Evolutionary conservation across 2,329 filamentous ascomycete genomes (phyloP).

Genomic region (Beauveria pseudobassiana): DNA sequence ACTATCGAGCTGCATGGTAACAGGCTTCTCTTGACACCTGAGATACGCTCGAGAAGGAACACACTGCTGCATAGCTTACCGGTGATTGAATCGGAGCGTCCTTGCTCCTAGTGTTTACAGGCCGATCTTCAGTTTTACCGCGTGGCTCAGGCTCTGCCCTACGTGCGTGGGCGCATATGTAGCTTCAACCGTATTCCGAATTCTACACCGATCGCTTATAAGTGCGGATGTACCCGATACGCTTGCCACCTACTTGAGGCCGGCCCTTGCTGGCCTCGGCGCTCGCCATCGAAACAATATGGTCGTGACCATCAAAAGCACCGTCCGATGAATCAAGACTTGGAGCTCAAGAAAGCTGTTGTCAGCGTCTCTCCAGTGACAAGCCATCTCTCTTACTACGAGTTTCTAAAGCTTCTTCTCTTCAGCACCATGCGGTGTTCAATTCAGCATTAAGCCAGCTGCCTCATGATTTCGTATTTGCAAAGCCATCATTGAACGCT

Average conservation of each 20-base stretch:
- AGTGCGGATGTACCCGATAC: too few relatives aligned
- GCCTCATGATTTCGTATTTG: too few relatives aligned
- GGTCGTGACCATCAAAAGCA: not conserved
- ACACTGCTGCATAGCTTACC: not conserved
- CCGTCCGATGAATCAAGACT: not conserved
- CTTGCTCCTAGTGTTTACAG: not conserved
- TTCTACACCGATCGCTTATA: not conserved
- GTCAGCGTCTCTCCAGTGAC: too few relatives aligned
- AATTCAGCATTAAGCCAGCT: too few relatives aligned
- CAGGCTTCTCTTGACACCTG: not conserved
- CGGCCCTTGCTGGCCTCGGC: not conserved
- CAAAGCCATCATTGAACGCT: not conserved
- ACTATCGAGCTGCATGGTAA: not conserved
- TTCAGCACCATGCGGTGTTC: too few relatives aligned
- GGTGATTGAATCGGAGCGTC: not conserved
- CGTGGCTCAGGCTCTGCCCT: not conserved
- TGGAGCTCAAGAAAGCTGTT: not conserved
- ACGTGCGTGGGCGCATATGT: not conserved
- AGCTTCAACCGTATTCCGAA: not conserved
- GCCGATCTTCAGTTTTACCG: not conserved
- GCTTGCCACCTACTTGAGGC: too few relatives aligned
- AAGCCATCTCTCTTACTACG: too few relatives aligned
- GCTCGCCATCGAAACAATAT: not conserved
- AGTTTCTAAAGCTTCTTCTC: too few relatives aligned
- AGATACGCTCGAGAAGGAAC: not conserved